A percentile compares a stretch with the other conserved stretches of the same genome.
Evolutionary conservation across 2,329 filamentous ascomycete species (phyloP).

Genomic region (Purpureocillium takamizusanense): DNA sequence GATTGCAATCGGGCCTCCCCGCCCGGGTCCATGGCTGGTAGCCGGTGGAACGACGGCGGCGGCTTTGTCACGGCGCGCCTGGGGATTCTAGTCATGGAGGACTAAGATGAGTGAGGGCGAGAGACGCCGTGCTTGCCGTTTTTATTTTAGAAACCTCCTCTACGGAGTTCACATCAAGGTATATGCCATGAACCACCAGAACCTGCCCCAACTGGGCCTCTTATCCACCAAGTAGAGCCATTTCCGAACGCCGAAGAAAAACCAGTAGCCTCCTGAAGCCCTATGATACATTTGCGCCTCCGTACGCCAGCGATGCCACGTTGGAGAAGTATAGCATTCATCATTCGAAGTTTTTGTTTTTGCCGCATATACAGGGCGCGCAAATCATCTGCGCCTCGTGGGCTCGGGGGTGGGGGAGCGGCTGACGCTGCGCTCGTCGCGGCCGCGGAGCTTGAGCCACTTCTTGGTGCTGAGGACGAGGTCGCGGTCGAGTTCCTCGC

Average conservation of each 20-base stretch:
- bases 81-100: no score
- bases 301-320: no score
- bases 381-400: constrained; percentile 49
- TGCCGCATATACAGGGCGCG: no score
- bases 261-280: no score
- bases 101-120: not conserved
- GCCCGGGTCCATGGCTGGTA: no score
- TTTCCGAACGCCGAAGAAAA: constrained; percentile 17
- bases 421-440: constrained; percentile 73
- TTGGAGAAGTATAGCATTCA: no score
- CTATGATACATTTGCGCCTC: no score
- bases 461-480: constrained; percentile 87
- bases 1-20: no score
- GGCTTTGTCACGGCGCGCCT: no score
- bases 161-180: constrained; percentile 5
- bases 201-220: constrained; percentile 3
- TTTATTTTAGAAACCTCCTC: constrained; percentile 1
- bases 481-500: constrained; percentile 79
- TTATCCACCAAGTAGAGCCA: constrained; percentile 8
- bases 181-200: constrained; percentile 8
- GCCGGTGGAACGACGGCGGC: no score
- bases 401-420: constrained; percentile 84
- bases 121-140: not conserved
- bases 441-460: constrained; percentile 79
- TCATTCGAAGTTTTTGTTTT: no score